These are phyloP conservation scores for Trifolium fragiferum DNA, from an alignment of 306 rosid species.

Conservation along the genomic window DNA sequence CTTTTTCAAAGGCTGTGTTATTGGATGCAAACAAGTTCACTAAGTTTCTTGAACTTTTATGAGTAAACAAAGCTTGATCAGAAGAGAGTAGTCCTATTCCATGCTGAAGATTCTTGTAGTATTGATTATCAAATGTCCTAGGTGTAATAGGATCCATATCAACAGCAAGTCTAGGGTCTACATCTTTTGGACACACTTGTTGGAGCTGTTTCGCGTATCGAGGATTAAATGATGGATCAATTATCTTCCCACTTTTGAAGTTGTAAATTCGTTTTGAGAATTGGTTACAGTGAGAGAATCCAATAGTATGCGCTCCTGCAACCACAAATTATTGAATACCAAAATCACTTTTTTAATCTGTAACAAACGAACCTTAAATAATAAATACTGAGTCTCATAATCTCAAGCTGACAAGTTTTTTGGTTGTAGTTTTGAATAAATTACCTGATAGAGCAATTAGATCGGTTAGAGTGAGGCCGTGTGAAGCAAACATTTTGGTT, in stretches of 20 bases:
- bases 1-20: constrained; percentile 58
- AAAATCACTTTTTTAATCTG: not conserved
- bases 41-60: constrained; percentile 58
- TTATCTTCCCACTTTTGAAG: constrained; percentile 59
- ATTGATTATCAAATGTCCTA: constrained; percentile 63
- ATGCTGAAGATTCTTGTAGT: constrained; percentile 80
- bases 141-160: constrained; percentile 70
- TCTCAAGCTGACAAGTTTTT: not conserved
- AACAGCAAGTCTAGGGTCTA: constrained; percentile 64
- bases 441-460: constrained; percentile 86
- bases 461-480: constrained; percentile 68
- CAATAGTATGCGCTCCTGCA: constrained; percentile 88
- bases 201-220: constrained; percentile 60
- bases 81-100: constrained; percentile 82
- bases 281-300: constrained; percentile 76
- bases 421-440: constrained; percentile 3
- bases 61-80: constrained; percentile 68
- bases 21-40: constrained; percentile 75
- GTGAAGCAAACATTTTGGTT: constrained; percentile 60
- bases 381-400: not conserved
- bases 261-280: constrained; percentile 59
- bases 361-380: not conserved
- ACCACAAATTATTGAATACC: not conserved
- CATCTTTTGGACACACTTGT: constrained; percentile 60
- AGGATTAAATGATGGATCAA: constrained; percentile 67